Percentiles rank a stretch among this genome's conserved stretches.
Evolutionary conservation across 805 yeast species (phyloP).

Genomic region (Zygosaccharomyces pseudorouxii): DNA sequence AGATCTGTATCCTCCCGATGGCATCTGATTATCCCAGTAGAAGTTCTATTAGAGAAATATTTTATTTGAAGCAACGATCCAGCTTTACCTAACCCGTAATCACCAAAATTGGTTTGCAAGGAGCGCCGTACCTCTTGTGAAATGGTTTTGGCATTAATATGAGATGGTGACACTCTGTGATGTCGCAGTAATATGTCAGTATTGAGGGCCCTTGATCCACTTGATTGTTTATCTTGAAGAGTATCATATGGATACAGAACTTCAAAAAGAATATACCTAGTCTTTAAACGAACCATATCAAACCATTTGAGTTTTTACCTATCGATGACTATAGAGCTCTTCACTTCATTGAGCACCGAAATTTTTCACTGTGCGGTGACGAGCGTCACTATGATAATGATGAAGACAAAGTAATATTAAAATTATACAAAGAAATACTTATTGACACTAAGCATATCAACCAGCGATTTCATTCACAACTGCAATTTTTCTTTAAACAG

Average conservation of each 20-base stretch:
- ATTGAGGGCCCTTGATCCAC: slow-evolving; percentile 1
- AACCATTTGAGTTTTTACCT: neutral
- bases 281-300: slow-evolving; percentile 80
- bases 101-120: slow-evolving; percentile 69
- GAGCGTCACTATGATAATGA: neutral
- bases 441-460: neutral
- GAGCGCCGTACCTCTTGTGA: slow-evolving; percentile 50
- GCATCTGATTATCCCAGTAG: slow-evolving; percentile 80
- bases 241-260: slow-evolving; percentile 55
- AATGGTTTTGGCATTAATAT: slow-evolving; percentile 47
- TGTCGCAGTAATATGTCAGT: slow-evolving; percentile 38
- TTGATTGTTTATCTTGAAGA: slow-evolving; percentile 3
- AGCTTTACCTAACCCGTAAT: slow-evolving; percentile 63
- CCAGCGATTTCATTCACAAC: slow-evolving; percentile 10
- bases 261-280: slow-evolving; percentile 80
- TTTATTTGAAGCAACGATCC: slow-evolving; percentile 60
- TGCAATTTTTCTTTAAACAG: slow-evolving; percentile 55
- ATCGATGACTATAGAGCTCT: neutral
- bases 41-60: slow-evolving; percentile 75
- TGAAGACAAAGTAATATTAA: neutral
- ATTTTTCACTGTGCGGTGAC: neutral
- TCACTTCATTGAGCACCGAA: neutral
- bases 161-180: slow-evolving; percentile 48
- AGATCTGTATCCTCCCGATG: slow-evolving; percentile 57
- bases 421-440: slow-evolving; percentile 1